Evolutionary conservation across 2,329 filamentous ascomycete genomes (phyloP).

Genomic region (Diaporthe vexans): DNA sequence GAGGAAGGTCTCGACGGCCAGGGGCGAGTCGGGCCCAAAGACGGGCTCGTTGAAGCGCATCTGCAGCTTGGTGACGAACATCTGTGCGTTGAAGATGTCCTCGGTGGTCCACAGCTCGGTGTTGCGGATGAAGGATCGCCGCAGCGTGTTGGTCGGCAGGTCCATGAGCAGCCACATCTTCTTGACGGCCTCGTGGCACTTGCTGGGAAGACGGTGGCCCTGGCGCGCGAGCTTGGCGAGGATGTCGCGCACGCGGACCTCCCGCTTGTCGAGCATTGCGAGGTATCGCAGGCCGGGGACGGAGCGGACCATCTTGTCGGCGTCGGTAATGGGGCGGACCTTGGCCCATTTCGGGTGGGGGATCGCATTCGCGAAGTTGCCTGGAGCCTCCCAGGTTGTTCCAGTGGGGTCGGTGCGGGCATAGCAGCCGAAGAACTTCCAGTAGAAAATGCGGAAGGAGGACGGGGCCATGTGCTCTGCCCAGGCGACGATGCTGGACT

Average conservation of each 20-base stretch:
- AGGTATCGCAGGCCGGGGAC: conserved; percentile 78
- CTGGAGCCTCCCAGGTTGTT: conserved; percentile 47
- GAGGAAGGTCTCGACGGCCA: conserved; percentile 70
- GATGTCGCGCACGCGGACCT: conserved; percentile 72
- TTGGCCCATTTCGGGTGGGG: conserved; percentile 35
- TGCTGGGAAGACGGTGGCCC: conserved; percentile 68
- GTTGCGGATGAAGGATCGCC: conserved; percentile 69
- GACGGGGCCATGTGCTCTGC: conserved; percentile 67
- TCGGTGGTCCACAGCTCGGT: conserved; percentile 66
- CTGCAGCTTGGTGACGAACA: conserved; percentile 80
- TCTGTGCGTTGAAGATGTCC: conserved; percentile 72
- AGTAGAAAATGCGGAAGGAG: conserved; percentile 71
- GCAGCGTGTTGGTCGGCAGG: conserved; percentile 67
- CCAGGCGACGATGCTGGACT: conserved; percentile 70
- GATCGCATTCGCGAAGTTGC: conserved; percentile 36
- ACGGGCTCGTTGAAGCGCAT: conserved; percentile 78
- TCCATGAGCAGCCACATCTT: conserved; percentile 84
- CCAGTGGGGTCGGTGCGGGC: conserved; percentile 72
- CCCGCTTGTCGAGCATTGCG: conserved; percentile 73
- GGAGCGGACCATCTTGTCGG: conserved; percentile 55
- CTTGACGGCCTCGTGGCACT: conserved; percentile 63
- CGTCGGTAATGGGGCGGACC: conserved; percentile 30
- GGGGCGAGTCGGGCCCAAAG: conserved; percentile 63
- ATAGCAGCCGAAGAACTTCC: conserved; percentile 68
- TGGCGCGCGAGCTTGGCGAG: conserved; percentile 70